Base-by-base conservation (phyloP, 2,329 filamentous ascomycete genomes). In the Falciphora oryzae region DNA sequence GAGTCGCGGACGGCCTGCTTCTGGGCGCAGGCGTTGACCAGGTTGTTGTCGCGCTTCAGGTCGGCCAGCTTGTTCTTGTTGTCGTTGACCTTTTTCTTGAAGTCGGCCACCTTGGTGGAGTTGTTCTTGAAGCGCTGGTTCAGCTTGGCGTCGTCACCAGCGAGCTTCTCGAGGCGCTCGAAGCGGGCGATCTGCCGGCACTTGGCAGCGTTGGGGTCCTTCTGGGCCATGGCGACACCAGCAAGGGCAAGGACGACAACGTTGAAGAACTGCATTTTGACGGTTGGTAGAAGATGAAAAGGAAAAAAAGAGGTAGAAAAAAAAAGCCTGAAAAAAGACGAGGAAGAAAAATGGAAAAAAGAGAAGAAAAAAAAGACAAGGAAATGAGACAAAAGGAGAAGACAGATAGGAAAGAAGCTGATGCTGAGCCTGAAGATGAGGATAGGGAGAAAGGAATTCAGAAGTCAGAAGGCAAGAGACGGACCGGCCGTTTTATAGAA, bases 21-120 rank as follows among this genome's bases (percentile, higher is more conserved):
- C 66, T 72, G 69, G 29, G 70, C 67, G 65, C 77, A 79, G 16
- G 68, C 65, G 28, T 70, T 61, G 66, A 75, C 70, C 29, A 79
- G 70, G 8, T 77, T 78, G 13, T 72, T 62, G 70, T 80, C 79
- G 66, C 69, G 65, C 64, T 72, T 63, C 64, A 79, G 68, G 7
- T 71, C 68, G 28, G 69, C 66, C 62, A 78, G 73, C 66, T 69
- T 69, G 29, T 72, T 68, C 2, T 71, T 68, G 5, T 69, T 71
- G 4, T 70, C 65, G 25, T 74, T 68, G 2, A 75, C 75, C 69
- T 77, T 75, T 65, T 74, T 71, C 71, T 78, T 73, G 69, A 79
- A 72, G 31, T 70, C 70, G 14, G 71, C 73, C 6, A 73, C 71
- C 66, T 72, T 72, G 59, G 77, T 77, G 35, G 75, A 71, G 66